Base-by-base conservation (phyloP, 495 filamentous ascomycete species). In the Neurospora africana region DNA sequence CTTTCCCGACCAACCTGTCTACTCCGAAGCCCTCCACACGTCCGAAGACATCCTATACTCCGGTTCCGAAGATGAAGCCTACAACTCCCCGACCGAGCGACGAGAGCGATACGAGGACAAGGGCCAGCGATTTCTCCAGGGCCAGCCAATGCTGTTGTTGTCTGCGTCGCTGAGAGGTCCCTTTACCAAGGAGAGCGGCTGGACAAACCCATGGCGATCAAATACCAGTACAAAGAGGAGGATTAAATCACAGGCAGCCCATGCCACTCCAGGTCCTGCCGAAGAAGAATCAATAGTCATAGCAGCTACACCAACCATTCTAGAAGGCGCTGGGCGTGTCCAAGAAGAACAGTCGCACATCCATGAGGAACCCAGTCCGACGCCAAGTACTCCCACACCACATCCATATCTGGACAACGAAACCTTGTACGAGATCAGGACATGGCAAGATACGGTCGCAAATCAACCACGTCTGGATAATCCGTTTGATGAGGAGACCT, bases 121-220 rank as follows among this genome's bases (percentile, higher is more conserved):
- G 21, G 91, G 86, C 10, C 81, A 85, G 40, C 80, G 86, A 19
- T 93, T 89, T 73, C 81, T 91, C 35, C 77, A 84, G 21, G 90
- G 90, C 1, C 82, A 82, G 39, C 83, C 85, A 3, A 73, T 90
- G 2, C 84, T 87, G 70, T 85, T 94, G 21, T 77, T 89, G 3
- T 91, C 90, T 6, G 88, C 90, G 15, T 83, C 84, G 11, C 79
- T 93, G 21, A 83, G 80, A 27, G 91, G 91, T 0, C 91, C 91
- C 1, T 90, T 92, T 68, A 85, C 88, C 19, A 78, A 73, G 75
- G 71, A 78, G 8, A 80, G 83, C 1, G 85, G 83, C 36, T 93
- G 91, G 91, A 73, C 74, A 33, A 92, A 92, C 74, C 91, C 90
- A 0, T 92, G 89, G 91, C 79, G 70, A 11, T 80, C 77, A 1